A percentile compares a stretch with the other conserved stretches of the same genome.
phyloP scores from a whole-genome alignment of 2,329 filamentous ascomycete species.

The Balansia obtecta region DNA sequence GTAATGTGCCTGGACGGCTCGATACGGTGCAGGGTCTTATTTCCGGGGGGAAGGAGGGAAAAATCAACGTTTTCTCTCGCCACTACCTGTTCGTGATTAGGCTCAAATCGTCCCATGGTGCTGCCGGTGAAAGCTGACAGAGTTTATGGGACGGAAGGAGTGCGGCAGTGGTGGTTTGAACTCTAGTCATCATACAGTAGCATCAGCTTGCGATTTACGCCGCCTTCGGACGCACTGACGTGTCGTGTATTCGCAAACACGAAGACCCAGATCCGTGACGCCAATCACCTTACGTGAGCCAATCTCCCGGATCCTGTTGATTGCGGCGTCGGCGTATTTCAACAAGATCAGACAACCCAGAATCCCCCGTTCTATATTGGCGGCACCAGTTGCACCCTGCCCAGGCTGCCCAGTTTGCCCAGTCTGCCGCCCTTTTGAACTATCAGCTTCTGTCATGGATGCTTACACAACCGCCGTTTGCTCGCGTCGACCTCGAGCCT shows the following conservation, averaged over 20 bases:
- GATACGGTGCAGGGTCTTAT: neutral
- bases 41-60: no score
- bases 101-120: neutral
- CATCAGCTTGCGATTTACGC: neutral
- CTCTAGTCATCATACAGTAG: neutral
- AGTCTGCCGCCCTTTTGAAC: neutral
- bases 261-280: neutral
- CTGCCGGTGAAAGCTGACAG: neutral
- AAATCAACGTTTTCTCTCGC: neutral
- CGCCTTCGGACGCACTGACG: neutral
- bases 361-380: neutral
- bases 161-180: neutral
- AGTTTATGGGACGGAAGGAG: neutral
- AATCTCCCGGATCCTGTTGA: no score
- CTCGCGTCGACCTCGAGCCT: slow-evolving; percentile 5
- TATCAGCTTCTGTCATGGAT: slow-evolving; percentile 2
- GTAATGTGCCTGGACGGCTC: neutral
- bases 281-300: neutral
- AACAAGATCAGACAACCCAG: neutral
- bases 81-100: neutral
- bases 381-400: neutral
- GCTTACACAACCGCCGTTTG: neutral
- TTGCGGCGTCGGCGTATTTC: neutral
- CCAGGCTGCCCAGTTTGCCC: no score
- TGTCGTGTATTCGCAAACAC: neutral